Evolutionary conservation across 2,329 filamentous ascomycete genomes (phyloP).

Genomic region (Rhynchosporium graminicola): DNA sequence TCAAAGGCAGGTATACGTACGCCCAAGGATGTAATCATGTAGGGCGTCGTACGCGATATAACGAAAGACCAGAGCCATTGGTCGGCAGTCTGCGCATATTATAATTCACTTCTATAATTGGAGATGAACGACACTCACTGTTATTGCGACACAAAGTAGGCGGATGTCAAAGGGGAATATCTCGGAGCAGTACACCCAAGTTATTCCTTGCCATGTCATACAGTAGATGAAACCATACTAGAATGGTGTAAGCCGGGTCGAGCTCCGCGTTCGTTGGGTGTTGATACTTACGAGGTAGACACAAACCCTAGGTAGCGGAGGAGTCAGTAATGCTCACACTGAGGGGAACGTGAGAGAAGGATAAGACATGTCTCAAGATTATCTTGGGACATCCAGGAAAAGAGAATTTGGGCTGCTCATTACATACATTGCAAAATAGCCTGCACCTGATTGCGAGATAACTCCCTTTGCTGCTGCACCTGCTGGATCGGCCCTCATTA

Average conservation of each 20-base stretch:
- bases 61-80: conserved; percentile 39
- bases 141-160: conserved; percentile 16
- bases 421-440: conserved; percentile 19
- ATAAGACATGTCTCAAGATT: too few relatives aligned
- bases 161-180: conserved; percentile 46
- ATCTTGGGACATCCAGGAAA: too few relatives aligned
- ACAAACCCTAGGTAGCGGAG: background rate
- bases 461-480: conserved; percentile 45
- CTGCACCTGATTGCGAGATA: conserved; percentile 12
- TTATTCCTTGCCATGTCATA: conserved; percentile 47
- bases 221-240: conserved; percentile 46
- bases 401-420: too few relatives aligned
- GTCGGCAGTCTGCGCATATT: background rate
- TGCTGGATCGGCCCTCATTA: conserved; percentile 14
- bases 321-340: too few relatives aligned
- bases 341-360: too few relatives aligned
- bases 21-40: conserved; percentile 43
- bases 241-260: background rate
- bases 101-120: conserved; percentile 24
- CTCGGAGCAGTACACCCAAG: conserved; percentile 45
- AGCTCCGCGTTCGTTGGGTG: background rate
- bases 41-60: conserved; percentile 34
- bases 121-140: conserved; percentile 23
- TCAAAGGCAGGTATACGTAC: too few relatives aligned
- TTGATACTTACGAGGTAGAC: conserved; percentile 22